These are phyloP conservation scores for Phytopythium ostracodes DNA, from an alignment of 352 stramenopile species.

Conservation along the genomic window DNA sequence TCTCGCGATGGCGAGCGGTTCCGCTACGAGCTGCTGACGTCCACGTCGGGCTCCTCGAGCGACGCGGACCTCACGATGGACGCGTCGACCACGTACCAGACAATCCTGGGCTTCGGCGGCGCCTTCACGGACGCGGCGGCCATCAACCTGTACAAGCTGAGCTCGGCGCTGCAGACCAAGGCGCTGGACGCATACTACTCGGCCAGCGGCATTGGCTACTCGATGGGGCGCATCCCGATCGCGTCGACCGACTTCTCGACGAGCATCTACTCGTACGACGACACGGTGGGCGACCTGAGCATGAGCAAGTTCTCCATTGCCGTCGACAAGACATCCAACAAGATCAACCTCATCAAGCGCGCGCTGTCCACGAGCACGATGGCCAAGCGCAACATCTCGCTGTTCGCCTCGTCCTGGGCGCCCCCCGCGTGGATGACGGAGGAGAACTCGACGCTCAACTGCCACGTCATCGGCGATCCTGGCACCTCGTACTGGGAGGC, in stretches of 20 bases:
- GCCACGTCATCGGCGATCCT: conserved; percentile 33
- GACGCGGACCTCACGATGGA: conserved; percentile 32
- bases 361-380: conserved; percentile 21
- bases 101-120: conserved; percentile 76
- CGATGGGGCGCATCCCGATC: conserved; percentile 68
- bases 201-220: conserved; percentile 56
- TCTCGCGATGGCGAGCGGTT: conserved; percentile 45
- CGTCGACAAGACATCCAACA: conserved; percentile 53
- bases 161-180: conserved; percentile 39
- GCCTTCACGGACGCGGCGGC: conserved; percentile 78
- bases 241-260: conserved; percentile 74
- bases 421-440: conserved; percentile 80
- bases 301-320: conserved; percentile 65
- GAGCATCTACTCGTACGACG: conserved; percentile 42
- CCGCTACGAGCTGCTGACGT: conserved; percentile 20
- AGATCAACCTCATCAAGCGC: conserved; percentile 33
- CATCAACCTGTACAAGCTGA: conserved; percentile 69
- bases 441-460: conserved; percentile 43
- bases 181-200: conserved; percentile 69
- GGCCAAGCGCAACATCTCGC: conserved; percentile 24
- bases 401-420: conserved; percentile 76
- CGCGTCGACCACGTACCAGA: conserved; percentile 36
- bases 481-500: conserved; percentile 43
- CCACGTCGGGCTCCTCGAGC: conserved; percentile 2
- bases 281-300: conserved; percentile 26